Evolutionary conservation across 1,284 basidiomycete genomes (phyloP).

Genomic region (Ceratobasidium sp.): DNA sequence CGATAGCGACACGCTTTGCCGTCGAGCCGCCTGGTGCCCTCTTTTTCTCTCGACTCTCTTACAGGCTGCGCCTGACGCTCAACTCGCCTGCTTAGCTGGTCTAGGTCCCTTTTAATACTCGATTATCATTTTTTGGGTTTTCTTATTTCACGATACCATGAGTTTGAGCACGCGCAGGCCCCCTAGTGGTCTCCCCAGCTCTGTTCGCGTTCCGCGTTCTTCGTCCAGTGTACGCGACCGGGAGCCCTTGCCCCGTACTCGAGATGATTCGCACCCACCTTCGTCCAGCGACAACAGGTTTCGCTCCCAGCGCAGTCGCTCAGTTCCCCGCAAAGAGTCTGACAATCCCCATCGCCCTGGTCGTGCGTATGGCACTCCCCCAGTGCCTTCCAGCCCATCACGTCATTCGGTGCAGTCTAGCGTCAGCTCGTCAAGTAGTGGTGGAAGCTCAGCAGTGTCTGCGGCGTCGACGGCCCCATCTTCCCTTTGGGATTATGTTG

Average conservation of each 20-base stretch:
- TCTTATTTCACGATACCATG: constrained; percentile 19
- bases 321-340: constrained; percentile 22
- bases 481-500: constrained; percentile 39
- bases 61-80: constrained; percentile 30
- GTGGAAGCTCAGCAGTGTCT: constrained; percentile 21
- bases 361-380: constrained; percentile 8
- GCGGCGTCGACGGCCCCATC: constrained; percentile 32
- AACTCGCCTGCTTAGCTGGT: constrained; percentile 31
- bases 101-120: constrained; percentile 28
- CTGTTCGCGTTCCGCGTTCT: constrained; percentile 28
- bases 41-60: constrained; percentile 17
- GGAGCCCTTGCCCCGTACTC: neutral
- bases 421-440: constrained; percentile 28
- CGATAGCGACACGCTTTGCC: constrained; percentile 34
- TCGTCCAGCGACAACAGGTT: constrained; percentile 4
- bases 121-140: neutral
- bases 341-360: constrained; percentile 27
- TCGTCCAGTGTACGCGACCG: neutral
- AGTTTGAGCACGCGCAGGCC: constrained; percentile 41
- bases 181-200: constrained; percentile 34
- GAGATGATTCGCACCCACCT: constrained; percentile 3
- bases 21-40: neutral
- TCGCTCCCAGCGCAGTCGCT: constrained; percentile 33
- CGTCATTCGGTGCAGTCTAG: constrained; percentile 37
- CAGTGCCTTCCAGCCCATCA: constrained; percentile 23